Evolutionary conservation across 805 yeast species (phyloP), one percentile per base, ranked within the genome.

Genomic region (Candida schatavii): DNA sequence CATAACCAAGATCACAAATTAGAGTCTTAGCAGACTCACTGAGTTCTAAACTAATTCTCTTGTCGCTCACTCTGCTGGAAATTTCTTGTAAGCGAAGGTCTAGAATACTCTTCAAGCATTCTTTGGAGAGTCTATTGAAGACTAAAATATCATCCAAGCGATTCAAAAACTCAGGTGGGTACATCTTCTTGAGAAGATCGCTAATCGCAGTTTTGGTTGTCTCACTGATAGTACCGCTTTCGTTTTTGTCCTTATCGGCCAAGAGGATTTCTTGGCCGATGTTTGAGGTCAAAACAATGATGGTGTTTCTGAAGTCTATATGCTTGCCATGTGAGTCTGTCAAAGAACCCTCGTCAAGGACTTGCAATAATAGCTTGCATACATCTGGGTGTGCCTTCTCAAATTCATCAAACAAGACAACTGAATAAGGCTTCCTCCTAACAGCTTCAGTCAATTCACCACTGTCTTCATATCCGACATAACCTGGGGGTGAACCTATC

Each of bases 401-500:
- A 62, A 91, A 88, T 67, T 91, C 99, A 64, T 91, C 99, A 61
- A 91, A 93, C 44, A 91, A 67, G 2, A 91, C 85, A 21, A 91
- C 96, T 0, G 97, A 77, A 52, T 91, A 91, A 6, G 99, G 99
- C 56, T 89, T 90, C 55, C 98, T 78, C 58, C 97, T 78, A 7
- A 93, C 95, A 4, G 96, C 96, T 63, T 93, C 98, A 1, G 99
- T 93, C 48, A 93, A 72, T 64, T 93, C 98, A 39, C 99, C 99
- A 59, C 89, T 86, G 54, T 86, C 93, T 57, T 91, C 99, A 66
- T 89, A 90, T 41, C 97, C 93, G 18, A 91, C 97, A 61, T 91
- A 91, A 5, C 98, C 97, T 23, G 99, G 99, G 4, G 99, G 99
- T 0, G 98, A 93, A 39, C 99, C 99, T 52, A 91, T 89, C 48